Percentiles rank a stretch among this genome's conserved stretches.
phyloP scores from a whole-genome alignment of 2,329 filamentous ascomycete genomes.

The Fusarium sp. region DNA sequence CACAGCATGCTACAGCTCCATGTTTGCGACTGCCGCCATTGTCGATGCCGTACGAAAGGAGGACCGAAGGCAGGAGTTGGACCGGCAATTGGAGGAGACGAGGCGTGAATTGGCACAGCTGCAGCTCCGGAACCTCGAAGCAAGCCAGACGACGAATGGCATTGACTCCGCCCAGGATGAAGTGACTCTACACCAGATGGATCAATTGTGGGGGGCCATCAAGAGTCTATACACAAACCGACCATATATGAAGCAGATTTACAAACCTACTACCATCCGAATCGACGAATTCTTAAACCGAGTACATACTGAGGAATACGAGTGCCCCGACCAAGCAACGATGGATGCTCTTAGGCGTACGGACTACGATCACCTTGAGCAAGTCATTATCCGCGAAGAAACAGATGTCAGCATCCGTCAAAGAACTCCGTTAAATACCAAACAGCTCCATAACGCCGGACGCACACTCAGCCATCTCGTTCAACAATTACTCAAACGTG shows the following conservation, averaged over 20 bases:
- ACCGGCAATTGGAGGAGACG: conserved; percentile 67
- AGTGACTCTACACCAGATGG: conserved; percentile 46
- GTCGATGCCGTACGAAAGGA: conserved; percentile 70
- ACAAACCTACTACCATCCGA: conserved; percentile 44
- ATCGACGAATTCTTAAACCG: conserved; percentile 43
- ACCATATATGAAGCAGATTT: conserved; percentile 51
- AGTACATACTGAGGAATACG: conserved; percentile 46
- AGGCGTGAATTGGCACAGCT: conserved; percentile 58
- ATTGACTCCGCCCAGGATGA: conserved; percentile 14
- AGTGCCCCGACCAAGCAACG: conserved; percentile 34
- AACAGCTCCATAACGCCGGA: conserved; percentile 45
- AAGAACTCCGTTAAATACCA: conserved; percentile 39
- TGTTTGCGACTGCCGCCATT: conserved; percentile 72
- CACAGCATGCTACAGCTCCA: conserved; percentile 74
- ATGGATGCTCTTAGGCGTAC: conserved; percentile 37
- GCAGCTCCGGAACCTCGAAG: conserved; percentile 45
- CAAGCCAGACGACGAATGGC: conserved; percentile 20
- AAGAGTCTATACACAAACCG: conserved; percentile 47
- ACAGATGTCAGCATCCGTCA: conserved; percentile 22
- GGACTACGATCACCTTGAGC: conserved; percentile 48
- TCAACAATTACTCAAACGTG: conserved; percentile 46
- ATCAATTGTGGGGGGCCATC: conserved; percentile 46
- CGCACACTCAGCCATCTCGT: conserved; percentile 44
- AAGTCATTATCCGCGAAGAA: conserved; percentile 46
- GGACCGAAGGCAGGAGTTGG: conserved; percentile 67